Evolutionary conservation across 768 basidiomycete species (phyloP).

Genomic region (Boletus pseudopeckii): DNA sequence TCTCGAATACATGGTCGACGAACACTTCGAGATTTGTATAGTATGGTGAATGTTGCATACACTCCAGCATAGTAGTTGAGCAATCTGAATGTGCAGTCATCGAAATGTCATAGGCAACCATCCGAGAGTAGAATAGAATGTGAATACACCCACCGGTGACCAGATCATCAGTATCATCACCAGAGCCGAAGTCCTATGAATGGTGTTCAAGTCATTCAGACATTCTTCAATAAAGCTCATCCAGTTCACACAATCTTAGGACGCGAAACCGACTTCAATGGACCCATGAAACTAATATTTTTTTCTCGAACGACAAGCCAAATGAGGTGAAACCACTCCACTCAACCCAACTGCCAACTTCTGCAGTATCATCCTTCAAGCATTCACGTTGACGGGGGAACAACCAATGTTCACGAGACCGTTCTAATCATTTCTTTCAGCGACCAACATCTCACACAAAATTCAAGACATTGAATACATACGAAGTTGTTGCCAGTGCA

Average conservation of each 20-base stretch:
- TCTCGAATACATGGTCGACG: too few relatives aligned
- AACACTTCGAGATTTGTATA: too few relatives aligned
- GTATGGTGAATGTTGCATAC: too few relatives aligned
- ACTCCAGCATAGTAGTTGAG: too few relatives aligned
- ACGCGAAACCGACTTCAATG: neutral
- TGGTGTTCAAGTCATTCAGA: too few relatives aligned
- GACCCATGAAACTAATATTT: neutral
- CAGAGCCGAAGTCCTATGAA: too few relatives aligned
- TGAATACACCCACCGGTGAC: too few relatives aligned
- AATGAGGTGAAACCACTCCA: neutral
- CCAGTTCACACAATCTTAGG: neutral
- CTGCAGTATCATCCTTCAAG: neutral
- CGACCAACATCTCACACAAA: neutral
- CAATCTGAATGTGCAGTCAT: too few relatives aligned
- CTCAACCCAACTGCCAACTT: neutral
- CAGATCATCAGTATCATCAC: too few relatives aligned
- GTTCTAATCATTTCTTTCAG: neutral
- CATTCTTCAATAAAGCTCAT: too few relatives aligned
- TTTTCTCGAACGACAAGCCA: neutral
- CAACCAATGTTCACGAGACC: neutral
- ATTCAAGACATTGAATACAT: neutral
- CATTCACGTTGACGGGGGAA: neutral
- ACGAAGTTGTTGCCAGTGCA: conserved; percentile 4
- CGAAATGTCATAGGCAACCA: too few relatives aligned
- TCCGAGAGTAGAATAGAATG: too few relatives aligned